Evolutionary conservation across 331 rosid species (phyloP).

Genomic region (Malus hybrid): DNA sequence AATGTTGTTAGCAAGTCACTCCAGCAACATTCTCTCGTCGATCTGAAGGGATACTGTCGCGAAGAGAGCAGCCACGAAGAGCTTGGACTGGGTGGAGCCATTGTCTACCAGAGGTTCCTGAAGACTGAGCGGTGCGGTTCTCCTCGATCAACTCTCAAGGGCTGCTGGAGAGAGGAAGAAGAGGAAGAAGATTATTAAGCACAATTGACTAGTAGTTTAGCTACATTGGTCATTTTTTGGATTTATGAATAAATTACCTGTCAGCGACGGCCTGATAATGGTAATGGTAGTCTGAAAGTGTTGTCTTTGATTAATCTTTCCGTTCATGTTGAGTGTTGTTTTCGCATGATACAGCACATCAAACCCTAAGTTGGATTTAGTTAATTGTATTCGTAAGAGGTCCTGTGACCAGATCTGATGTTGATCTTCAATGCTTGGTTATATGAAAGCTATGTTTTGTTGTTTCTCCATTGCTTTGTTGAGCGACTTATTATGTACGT

Average conservation of each 20-base stretch:
- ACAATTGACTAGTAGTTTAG: background rate
- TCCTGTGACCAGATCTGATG: too few relatives aligned
- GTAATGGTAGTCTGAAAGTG: background rate
- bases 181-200: conserved; percentile 41
- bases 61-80: conserved; percentile 48
- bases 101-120: conserved; percentile 42
- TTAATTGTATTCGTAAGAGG: too few relatives aligned
- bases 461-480: too few relatives aligned
- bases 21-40: conserved; percentile 22
- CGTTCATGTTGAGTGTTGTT: background rate
- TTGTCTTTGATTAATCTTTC: background rate
- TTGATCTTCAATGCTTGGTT: too few relatives aligned
- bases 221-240: background rate
- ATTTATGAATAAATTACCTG: conserved; percentile 6
- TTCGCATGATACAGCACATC: too few relatives aligned
- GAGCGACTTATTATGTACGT: too few relatives aligned
- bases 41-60: conserved; percentile 50
- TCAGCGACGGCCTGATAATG: background rate
- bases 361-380: too few relatives aligned
- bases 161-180: conserved; percentile 59
- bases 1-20: conserved; percentile 26
- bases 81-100: conserved; percentile 55
- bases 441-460: too few relatives aligned
- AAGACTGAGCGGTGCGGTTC: conserved; percentile 33
- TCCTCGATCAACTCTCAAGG: conserved; percentile 58